Evolutionary conservation across 768 basidiomycete genomes (phyloP).

Genomic region (Paxillus ammoniavirescens): DNA sequence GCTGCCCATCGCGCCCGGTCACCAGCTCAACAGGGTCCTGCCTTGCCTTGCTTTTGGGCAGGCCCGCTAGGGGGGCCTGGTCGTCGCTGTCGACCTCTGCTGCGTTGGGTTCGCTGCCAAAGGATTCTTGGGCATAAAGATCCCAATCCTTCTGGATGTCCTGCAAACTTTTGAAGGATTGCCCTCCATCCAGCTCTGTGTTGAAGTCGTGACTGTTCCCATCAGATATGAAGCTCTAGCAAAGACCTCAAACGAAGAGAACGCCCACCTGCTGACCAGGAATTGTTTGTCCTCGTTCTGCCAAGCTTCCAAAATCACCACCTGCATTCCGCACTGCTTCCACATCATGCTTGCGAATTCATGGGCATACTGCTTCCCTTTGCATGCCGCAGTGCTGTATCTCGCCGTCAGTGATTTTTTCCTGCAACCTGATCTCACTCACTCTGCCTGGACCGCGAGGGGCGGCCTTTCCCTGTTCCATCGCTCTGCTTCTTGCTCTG

Average conservation of each 20-base stretch:
- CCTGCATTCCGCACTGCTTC: constrained; percentile 2
- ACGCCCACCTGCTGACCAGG: background rate
- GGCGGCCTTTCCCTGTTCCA: constrained; percentile 1
- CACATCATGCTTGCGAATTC: background rate
- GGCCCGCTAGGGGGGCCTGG: too few species aligned
- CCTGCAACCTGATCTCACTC: background rate
- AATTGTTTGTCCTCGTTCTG: background rate
- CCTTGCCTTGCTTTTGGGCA: too few species aligned
- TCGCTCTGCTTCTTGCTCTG: background rate
- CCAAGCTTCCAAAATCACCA: background rate
- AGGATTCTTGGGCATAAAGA: too few species aligned
- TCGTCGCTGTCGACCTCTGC: too few species aligned
- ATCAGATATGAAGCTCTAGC: background rate
- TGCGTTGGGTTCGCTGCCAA: too few species aligned
- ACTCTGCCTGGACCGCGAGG: background rate
- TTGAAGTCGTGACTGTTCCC: background rate
- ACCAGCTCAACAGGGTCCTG: too few species aligned
- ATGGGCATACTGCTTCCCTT: background rate
- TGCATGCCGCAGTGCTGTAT: background rate
- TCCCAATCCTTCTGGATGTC: too few species aligned
- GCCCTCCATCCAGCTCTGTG: too few species aligned
- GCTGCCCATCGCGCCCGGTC: too few species aligned
- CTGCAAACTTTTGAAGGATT: too few species aligned
- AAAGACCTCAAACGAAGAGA: too few species aligned
- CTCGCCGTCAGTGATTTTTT: background rate